These are phyloP conservation scores for Phialophora tarda DNA, from an alignment of 2,329 filamentous ascomycete genomes.

Conservation along the genomic window DNA sequence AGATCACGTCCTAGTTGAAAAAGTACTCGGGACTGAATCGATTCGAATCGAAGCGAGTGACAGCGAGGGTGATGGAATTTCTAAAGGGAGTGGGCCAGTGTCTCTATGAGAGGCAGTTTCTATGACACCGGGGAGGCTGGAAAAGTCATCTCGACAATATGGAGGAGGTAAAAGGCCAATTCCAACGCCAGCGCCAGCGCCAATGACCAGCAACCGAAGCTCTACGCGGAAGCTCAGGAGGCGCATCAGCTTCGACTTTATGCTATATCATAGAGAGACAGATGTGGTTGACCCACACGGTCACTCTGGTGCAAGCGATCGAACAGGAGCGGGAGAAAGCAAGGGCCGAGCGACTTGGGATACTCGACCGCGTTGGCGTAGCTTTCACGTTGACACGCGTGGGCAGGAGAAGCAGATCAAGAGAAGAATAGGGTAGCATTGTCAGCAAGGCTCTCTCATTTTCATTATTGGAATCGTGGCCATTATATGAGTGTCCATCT, in stretches of 20 bases:
- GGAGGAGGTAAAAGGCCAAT: not conserved
- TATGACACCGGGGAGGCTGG: not conserved
- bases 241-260: not conserved
- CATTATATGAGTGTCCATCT: not conserved
- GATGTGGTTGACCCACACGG: not conserved
- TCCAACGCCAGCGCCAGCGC: not conserved
- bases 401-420: not conserved
- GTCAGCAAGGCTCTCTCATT: not conserved
- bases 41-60: not conserved
- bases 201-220: not conserved
- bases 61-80: not conserved
- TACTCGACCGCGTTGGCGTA: not conserved
- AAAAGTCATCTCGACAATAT: not conserved
- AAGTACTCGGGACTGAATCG: not conserved
- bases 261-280: not conserved
- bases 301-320: not conserved
- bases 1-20: not conserved
- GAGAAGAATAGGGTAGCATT: not conserved
- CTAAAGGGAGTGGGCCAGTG: not conserved
- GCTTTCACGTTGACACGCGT: not conserved
- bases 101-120: not conserved
- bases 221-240: not conserved
- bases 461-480: not conserved
- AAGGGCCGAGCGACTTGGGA: not conserved
- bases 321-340: not conserved